Evolutionary conservation across 1,284 basidiomycete genomes (phyloP), one percentile per base, ranked within the genome.

Genomic region (Fomitopsis schrenkii): DNA sequence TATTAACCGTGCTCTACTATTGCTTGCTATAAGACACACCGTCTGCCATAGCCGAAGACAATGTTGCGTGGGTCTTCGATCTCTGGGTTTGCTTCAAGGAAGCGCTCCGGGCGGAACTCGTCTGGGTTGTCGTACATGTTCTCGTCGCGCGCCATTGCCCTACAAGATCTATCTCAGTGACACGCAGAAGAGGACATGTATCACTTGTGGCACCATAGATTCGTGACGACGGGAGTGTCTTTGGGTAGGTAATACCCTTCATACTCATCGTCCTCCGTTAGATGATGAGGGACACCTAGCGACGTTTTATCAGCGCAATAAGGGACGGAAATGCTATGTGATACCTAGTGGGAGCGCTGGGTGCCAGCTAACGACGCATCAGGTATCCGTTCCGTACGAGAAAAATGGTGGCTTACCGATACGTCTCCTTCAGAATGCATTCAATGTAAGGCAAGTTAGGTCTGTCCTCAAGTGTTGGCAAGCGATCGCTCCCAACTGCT

Each of bases 191-290:
- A 2, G 2, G 35, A 12, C 6, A 12, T 36, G 35, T 12, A 2
- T 1, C 0, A n/a, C 33, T 57, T 8, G 10, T 30, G 36, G 22
- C 28, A 57, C 42, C 33, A 58, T 36, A 57, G 52, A 54, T 48
- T 59, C 46, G 40, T 62, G 30, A 33, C 59, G 17, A 28, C 44
- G 26, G 28, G 46, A 26, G 50, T 44, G 26, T 50, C 35, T 44
- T 60, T 53, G 72, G 64, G 74, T 72, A 58, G 14, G 70, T 33
- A 26, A 44, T 38, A 53, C 41, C 55, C 40, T 57, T 59, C 36
- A 40, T 26, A 57, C 30, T 36, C 40, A 40, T 40, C 55, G 41
- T 35, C 42, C 40, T 46, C 55, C 12, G 54, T 53, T 26, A 19
- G 38, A 17, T n/a, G 9, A n/a, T 57, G 55, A 35, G 55, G 42